Conservation (phyloP, 2,329 filamentous ascomycete genomes). For the Talaromyces sp. region DNA sequence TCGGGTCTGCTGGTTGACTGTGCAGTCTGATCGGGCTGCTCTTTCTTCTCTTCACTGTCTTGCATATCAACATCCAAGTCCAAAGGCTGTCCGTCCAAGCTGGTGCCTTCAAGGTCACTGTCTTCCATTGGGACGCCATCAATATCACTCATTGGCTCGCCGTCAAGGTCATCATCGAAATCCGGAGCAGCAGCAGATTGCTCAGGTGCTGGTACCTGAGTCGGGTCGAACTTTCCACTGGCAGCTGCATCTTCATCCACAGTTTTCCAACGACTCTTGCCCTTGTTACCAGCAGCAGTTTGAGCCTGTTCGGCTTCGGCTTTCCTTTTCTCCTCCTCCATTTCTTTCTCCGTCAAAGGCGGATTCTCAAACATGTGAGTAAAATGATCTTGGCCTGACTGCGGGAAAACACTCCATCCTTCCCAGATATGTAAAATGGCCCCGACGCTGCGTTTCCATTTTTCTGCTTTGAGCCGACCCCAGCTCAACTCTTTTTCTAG, state of each 20-base stretch:
- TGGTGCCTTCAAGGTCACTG: constrained; percentile 46
- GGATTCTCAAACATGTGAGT: constrained; percentile 66
- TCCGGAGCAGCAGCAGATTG: constrained; percentile 26
- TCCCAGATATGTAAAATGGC: constrained; percentile 66
- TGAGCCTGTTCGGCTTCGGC: constrained; percentile 37
- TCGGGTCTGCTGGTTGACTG: constrained; percentile 15
- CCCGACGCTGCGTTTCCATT: constrained; percentile 73
- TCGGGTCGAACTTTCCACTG: constrained; percentile 27
- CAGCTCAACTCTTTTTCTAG: constrained; percentile 68
- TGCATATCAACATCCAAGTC: constrained; percentile 20
- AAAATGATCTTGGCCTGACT: constrained; percentile 67
- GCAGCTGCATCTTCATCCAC: constrained; percentile 39
- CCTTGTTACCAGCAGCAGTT: constrained; percentile 32
- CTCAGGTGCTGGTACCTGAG: constrained; percentile 24
- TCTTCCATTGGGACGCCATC: constrained; percentile 45
- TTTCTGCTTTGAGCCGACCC: constrained; percentile 76
- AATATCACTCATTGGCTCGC: constrained; percentile 44
- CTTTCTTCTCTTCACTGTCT: constrained; percentile 20
- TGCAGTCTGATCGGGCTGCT: constrained; percentile 19
- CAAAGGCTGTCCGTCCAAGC: constrained; percentile 40
- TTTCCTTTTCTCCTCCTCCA: constrained; percentile 41
- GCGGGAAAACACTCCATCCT: constrained; percentile 62
- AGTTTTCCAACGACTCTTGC: constrained; percentile 44
- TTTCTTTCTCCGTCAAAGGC: constrained; percentile 49
- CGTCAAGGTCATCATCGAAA: constrained; percentile 38